Conservation (phyloP, 495 filamentous ascomycete genomes). For the Tuber aestivum region DNA sequence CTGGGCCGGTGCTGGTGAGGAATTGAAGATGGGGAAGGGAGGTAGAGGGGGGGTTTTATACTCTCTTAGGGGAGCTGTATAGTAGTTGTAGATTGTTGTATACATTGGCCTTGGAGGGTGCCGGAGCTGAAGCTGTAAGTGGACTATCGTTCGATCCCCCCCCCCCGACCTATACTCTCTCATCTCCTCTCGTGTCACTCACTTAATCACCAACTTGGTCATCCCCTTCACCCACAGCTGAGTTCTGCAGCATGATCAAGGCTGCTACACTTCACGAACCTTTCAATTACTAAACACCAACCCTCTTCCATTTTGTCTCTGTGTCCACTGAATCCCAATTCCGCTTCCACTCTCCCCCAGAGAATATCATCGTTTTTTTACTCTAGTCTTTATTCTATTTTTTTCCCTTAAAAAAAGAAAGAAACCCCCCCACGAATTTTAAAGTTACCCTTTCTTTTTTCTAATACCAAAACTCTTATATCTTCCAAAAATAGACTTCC, state of each 20-base stretch:
- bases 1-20: not conserved
- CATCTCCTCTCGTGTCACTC: not conserved
- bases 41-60: slow-evolving; percentile 2
- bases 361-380: not conserved
- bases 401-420: not conserved
- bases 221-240: not conserved
- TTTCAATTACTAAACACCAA: not conserved
- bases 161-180: not conserved
- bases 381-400: not conserved
- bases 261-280: not conserved
- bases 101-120: not conserved
- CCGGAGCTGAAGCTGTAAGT: not conserved
- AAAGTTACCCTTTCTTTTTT: not conserved
- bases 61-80: not conserved
- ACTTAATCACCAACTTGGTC: not conserved
- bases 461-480: not conserved
- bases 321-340: not conserved
- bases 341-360: not conserved
- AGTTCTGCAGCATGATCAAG: not conserved
- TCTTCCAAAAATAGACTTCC: not conserved
- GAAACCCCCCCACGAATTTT: not conserved
- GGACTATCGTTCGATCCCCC: not conserved
- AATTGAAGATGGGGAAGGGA: not conserved
- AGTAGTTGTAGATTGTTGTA: not conserved
- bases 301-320: not conserved